Percentiles rank a stretch among this genome's conserved stretches.
These are phyloP conservation scores for Pyrenula aspistea DNA, from an alignment of 495 filamentous ascomycete species.

Conservation along the genomic window DNA sequence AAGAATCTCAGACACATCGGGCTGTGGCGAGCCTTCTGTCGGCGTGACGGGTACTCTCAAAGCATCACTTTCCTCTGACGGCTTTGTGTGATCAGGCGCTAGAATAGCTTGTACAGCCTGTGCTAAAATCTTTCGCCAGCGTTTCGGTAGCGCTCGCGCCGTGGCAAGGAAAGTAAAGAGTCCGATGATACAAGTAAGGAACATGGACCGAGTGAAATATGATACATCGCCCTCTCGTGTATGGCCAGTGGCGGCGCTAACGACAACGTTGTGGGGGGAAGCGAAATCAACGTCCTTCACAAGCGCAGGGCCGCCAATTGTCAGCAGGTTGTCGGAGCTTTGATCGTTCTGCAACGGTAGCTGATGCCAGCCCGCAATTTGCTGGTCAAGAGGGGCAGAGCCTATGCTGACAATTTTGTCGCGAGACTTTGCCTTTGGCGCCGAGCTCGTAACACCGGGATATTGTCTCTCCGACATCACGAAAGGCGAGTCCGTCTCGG, in stretches of 20 bases:
- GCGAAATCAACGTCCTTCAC: background rate
- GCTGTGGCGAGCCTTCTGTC: background rate
- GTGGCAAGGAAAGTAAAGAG: background rate
- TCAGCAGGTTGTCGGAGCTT: background rate
- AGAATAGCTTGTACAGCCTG: background rate
- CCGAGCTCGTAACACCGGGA: constrained; percentile 64
- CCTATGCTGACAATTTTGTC: constrained; percentile 14
- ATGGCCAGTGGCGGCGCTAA: background rate
- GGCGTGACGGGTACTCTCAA: background rate
- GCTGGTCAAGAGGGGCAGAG: background rate
- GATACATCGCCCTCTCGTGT: background rate
- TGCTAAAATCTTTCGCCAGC: background rate
- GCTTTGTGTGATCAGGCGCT: background rate
- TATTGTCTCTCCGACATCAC: constrained; percentile 83
- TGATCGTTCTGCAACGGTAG: background rate
- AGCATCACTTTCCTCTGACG: background rate
- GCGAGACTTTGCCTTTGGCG: constrained; percentile 51
- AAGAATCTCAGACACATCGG: background rate
- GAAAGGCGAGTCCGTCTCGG: constrained; percentile 78
- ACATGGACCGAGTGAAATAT: background rate
- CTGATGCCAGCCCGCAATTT: background rate
- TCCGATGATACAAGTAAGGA: background rate
- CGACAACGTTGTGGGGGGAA: background rate
- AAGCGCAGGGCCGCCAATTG: background rate
- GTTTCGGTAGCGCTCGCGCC: background rate